These are phyloP conservation scores for Neostapfia colusana DNA, from an alignment of 176 grass and related monocot species.

Conservation along the genomic window DNA sequence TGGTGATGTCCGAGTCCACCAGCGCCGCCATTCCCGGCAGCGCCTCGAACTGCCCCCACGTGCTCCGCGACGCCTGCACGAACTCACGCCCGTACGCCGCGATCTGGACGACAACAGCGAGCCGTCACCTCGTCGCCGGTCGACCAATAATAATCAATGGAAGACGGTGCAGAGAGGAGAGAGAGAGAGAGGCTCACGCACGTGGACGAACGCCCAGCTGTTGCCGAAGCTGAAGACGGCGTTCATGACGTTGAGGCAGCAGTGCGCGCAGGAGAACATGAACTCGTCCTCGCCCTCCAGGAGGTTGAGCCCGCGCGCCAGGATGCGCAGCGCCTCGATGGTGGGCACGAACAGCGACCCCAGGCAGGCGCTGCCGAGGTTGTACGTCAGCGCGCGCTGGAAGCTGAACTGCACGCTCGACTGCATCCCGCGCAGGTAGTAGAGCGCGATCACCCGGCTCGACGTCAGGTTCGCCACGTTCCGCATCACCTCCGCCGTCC, in stretches of 20 bases:
- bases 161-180: too few relatives aligned
- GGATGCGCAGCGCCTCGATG: conserved; percentile 87
- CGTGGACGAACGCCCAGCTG: conserved; percentile 96
- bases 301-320: conserved; percentile 87
- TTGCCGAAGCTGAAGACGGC: conserved; percentile 89
- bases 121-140: too few relatives aligned
- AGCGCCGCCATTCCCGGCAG: conserved; percentile 62
- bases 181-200: neutral
- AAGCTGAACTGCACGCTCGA: conserved; percentile 89
- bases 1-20: conserved; percentile 96
- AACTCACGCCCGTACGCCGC: conserved; percentile 85
- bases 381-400: conserved; percentile 84
- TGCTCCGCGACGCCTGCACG: conserved; percentile 86
- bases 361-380: conserved; percentile 93
- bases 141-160: too few relatives aligned
- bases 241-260: conserved; percentile 95
- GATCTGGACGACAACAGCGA: too few relatives aligned
- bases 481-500: conserved; percentile 98
- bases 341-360: conserved; percentile 87
- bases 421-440: conserved; percentile 99
- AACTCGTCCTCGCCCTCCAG: conserved; percentile 98
- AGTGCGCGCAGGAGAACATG: conserved; percentile 98
- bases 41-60: conserved; percentile 78
- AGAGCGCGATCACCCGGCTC: conserved; percentile 90
- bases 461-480: conserved; percentile 92